A percentile compares a stretch with the other conserved stretches of the same genome.
Evolutionary conservation across 768 basidiomycete species (phyloP).

Genomic region (Tylopilus subfusipes): DNA sequence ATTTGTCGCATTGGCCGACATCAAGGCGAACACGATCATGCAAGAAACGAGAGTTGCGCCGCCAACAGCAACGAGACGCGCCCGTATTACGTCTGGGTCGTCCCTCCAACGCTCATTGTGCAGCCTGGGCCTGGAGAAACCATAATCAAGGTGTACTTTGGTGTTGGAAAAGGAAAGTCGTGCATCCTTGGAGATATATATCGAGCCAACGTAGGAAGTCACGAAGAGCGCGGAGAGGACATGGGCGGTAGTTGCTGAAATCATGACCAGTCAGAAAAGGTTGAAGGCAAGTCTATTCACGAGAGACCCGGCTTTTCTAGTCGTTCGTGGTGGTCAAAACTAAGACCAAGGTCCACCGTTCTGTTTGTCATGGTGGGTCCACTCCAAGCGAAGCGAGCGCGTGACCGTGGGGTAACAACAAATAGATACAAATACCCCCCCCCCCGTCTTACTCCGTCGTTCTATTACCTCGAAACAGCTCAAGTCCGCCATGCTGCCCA

Average conservation of each 20-base stretch:
- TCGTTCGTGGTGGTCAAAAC: constrained; percentile 7
- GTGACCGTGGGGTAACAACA: constrained; percentile 19
- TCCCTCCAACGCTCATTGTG: constrained; percentile 63
- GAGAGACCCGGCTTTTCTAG: constrained; percentile 14
- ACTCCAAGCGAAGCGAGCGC: not conserved
- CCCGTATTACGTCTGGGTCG: constrained; percentile 81
- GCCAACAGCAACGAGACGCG: constrained; percentile 66
- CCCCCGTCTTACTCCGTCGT: constrained; percentile 24
- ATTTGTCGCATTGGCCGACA: constrained; percentile 26
- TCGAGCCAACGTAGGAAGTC: constrained; percentile 71
- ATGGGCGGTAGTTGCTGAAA: constrained; percentile 43
- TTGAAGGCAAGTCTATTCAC: constrained; percentile 1
- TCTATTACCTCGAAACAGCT: not conserved
- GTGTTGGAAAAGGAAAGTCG: constrained; percentile 49
- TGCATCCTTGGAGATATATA: constrained; percentile 70
- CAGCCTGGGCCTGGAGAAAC: constrained; percentile 31
- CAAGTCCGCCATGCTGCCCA: constrained; percentile 64
- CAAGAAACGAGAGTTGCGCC: constrained; percentile 61
- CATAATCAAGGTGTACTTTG: constrained; percentile 22
- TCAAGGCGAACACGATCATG: constrained; percentile 43
- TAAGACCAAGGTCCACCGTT: not conserved
- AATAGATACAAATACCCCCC: constrained; percentile 15
- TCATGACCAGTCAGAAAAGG: constrained; percentile 14
- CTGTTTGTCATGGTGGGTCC: constrained; percentile 11
- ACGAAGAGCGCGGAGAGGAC: constrained; percentile 57